Evolutionary conservation across 2,329 filamentous ascomycete species (phyloP).

Genomic region (Sodiomyces alkalinus): DNA sequence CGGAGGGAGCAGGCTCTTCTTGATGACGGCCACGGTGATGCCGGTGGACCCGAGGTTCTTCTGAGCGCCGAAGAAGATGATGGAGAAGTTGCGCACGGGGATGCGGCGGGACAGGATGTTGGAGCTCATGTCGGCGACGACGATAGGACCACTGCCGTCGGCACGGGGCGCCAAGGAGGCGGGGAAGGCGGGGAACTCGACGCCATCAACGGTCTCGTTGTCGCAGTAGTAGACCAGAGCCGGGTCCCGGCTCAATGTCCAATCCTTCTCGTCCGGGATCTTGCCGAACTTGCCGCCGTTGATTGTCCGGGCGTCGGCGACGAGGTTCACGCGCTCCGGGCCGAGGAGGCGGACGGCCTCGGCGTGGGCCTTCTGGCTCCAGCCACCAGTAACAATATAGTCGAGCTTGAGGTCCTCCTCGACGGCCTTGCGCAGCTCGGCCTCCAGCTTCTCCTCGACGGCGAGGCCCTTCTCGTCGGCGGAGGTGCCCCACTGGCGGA

Average conservation of each 20-base stretch:
- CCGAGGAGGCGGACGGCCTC: constrained; percentile 71
- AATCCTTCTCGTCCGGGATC: constrained; percentile 63
- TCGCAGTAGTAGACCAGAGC: constrained; percentile 81
- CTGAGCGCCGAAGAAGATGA: constrained; percentile 86
- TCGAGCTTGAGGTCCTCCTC: constrained; percentile 64
- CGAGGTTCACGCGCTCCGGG: constrained; percentile 66
- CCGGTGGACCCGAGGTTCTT: constrained; percentile 86
- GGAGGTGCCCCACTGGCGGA: constrained; percentile 32
- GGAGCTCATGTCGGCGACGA: constrained; percentile 86
- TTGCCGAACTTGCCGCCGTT: constrained; percentile 74
- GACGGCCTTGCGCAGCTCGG: constrained; percentile 47
- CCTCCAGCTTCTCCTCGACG: constrained; percentile 36
- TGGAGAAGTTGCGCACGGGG: constrained; percentile 62
- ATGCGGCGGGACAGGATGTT: constrained; percentile 79
- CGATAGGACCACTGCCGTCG: constrained; percentile 53
- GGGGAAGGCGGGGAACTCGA: constrained; percentile 73
- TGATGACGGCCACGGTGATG: constrained; percentile 73
- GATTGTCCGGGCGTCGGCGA: constrained; percentile 45
- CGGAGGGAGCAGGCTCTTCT: constrained; percentile 64
- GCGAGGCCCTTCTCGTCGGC: constrained; percentile 27
- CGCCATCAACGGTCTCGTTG: constrained; percentile 89
- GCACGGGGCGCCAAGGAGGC: constrained; percentile 39
- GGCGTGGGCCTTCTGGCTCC: constrained; percentile 74
- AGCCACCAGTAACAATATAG: constrained; percentile 81
- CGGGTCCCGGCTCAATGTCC: constrained; percentile 54